Evolutionary conservation across 768 basidiomycete species (phyloP).

Genomic region (Hirschioporus abietinus): DNA sequence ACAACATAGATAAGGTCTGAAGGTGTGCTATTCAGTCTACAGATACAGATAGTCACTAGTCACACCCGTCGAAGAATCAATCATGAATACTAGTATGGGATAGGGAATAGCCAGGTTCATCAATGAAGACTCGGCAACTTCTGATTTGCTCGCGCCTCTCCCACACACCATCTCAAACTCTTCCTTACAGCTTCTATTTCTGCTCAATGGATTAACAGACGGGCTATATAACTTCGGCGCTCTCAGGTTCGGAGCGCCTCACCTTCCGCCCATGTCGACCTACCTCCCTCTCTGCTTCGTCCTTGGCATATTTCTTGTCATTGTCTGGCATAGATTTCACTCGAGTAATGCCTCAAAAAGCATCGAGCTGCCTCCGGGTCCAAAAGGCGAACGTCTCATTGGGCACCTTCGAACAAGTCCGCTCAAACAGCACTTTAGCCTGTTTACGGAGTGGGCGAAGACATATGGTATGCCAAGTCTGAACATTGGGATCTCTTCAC

Average conservation of each 20-base stretch:
- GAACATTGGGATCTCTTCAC: background rate
- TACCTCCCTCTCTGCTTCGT: background rate
- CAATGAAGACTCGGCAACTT: background rate
- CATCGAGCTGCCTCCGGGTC: constrained; percentile 52
- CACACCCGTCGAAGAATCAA: too few species aligned
- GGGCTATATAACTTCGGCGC: too few species aligned
- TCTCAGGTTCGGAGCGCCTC: background rate
- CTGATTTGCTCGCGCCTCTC: background rate
- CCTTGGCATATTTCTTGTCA: background rate
- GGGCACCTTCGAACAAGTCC: constrained; percentile 62
- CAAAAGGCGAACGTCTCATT: constrained; percentile 56
- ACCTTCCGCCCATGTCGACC: background rate
- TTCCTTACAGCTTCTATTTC: background rate
- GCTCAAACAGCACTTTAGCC: constrained; percentile 59
- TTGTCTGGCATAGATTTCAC: background rate
- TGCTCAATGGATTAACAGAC: background rate
- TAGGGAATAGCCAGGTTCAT: too few species aligned
- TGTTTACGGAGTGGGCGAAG: constrained; percentile 55
- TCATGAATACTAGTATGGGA: too few species aligned
- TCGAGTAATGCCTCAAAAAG: background rate
- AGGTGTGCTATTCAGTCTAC: too few species aligned
- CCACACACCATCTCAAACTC: background rate
- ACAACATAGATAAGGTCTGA: too few species aligned
- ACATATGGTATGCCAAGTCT: constrained; percentile 45
- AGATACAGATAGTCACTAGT: too few species aligned